Conservation (phyloP, 768 basidiomycete species). For the Naganishia vaughanmartiniae region DNA sequence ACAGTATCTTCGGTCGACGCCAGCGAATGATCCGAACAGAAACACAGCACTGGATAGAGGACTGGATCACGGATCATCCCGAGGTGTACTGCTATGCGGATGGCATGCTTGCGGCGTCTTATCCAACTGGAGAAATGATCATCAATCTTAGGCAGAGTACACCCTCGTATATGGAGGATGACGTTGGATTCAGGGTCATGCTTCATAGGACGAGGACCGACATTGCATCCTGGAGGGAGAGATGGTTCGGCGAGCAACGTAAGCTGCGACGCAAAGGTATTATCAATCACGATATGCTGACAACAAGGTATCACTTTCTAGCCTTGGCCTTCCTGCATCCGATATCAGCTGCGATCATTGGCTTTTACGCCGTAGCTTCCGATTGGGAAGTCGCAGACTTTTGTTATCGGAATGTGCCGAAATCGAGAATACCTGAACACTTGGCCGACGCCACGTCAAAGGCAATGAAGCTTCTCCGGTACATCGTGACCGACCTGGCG, state of each 20-base stretch:
- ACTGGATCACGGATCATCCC: conserved; percentile 30
- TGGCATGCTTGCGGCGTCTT: conserved; percentile 34
- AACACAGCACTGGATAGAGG: conserved; percentile 8
- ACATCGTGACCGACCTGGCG: conserved; percentile 31
- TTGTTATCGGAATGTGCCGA: conserved; percentile 19
- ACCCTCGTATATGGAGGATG: conserved; percentile 20
- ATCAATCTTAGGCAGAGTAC: conserved; percentile 21
- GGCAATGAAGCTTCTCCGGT: conserved; percentile 29
- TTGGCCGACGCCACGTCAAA: conserved; percentile 3
- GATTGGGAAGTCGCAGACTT: conserved; percentile 26
- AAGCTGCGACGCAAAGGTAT: background rate
- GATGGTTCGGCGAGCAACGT: conserved; percentile 30
- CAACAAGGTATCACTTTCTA: background rate
- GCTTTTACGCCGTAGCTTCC: conserved; percentile 29
- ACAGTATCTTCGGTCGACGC: conserved; percentile 17
- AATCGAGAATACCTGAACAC: conserved; percentile 20
- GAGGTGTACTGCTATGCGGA: conserved; percentile 31
- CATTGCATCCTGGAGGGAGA: conserved; percentile 18
- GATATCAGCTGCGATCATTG: conserved; percentile 27
- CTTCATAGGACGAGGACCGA: conserved; percentile 21
- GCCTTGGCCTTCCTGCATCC: conserved; percentile 30
- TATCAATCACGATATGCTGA: background rate
- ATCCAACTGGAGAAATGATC: conserved; percentile 23
- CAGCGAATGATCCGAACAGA: conserved; percentile 33
- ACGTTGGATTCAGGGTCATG: conserved; percentile 15